Evolutionary conservation across 768 basidiomycete genomes (phyloP).

Genomic region (Leucocoprinus sp.): DNA sequence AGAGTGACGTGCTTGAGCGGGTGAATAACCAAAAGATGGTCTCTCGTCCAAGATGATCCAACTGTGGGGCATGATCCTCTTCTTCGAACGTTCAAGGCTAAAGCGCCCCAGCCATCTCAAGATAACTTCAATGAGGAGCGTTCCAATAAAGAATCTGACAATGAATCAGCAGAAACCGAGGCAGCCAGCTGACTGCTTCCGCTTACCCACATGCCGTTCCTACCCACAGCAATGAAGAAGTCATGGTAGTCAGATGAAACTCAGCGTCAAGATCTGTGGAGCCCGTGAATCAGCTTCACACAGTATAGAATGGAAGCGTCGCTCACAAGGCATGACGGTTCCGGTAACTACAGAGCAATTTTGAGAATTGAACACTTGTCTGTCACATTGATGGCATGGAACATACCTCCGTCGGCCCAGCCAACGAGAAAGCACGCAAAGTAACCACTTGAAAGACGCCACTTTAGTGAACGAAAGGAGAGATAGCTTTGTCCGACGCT

Average conservation of each 20-base stretch:
- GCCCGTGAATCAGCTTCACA: background rate
- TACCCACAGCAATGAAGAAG: constrained; percentile 44
- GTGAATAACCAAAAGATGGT: constrained; percentile 22
- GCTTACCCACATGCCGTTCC: constrained; percentile 43
- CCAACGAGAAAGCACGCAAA: constrained; percentile 43
- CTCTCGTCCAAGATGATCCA: constrained; percentile 14
- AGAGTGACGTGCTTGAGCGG: constrained; percentile 34
- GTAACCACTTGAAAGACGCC: constrained; percentile 34
- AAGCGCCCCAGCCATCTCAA: constrained; percentile 36
- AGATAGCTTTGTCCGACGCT: background rate
- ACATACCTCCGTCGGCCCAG: constrained; percentile 43
- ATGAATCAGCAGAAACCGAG: background rate
- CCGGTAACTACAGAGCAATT: constrained; percentile 37
- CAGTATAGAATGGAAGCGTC: background rate
- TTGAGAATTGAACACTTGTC: background rate
- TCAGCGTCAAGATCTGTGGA: constrained; percentile 38
- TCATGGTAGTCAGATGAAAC: constrained; percentile 41
- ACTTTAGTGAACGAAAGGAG: constrained; percentile 22
- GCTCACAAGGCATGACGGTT: constrained; percentile 45
- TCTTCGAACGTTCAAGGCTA: constrained; percentile 15
- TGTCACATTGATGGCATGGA: background rate
- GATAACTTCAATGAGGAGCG: constrained; percentile 37
- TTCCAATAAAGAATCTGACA: constrained; percentile 38
- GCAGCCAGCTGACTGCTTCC: background rate
- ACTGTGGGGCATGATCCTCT: constrained; percentile 14